Evolutionary conservation across 2,329 filamentous ascomycete genomes (phyloP).

Genomic region (Botrytis elliptica): DNA sequence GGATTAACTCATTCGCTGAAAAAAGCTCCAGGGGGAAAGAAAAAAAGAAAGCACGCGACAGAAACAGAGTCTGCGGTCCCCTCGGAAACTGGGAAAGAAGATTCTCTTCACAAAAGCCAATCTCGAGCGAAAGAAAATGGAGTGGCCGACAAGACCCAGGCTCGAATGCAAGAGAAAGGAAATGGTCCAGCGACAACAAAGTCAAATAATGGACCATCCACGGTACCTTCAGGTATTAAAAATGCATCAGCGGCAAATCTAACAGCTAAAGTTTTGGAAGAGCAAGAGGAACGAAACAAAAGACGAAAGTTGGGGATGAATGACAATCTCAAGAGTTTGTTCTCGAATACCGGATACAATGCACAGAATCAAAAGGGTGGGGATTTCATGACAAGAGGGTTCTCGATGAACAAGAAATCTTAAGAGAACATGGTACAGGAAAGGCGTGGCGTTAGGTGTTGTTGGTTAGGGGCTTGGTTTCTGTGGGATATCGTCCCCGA

Average conservation of each 20-base stretch:
- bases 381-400: constrained; percentile 61
- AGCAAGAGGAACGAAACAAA: constrained; percentile 82
- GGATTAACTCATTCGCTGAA: constrained; percentile 86
- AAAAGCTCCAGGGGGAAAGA: constrained; percentile 69
- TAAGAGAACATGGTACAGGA: background rate
- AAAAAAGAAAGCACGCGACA: constrained; percentile 67
- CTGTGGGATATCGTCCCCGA: background rate
- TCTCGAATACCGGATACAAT: constrained; percentile 46
- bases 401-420: constrained; percentile 47
- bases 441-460: background rate
- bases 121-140: constrained; percentile 32
- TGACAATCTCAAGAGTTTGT: constrained; percentile 55
- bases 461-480: background rate
- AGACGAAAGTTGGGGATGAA: constrained; percentile 64
- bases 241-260: constrained; percentile 82
- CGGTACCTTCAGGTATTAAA: constrained; percentile 63
- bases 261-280: constrained; percentile 81
- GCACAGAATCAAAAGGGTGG: constrained; percentile 43
- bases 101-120: constrained; percentile 30
- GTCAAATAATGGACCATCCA: constrained; percentile 38
- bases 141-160: constrained; percentile 30
- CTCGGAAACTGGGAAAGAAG: background rate
- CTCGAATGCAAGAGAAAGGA: constrained; percentile 33
- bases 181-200: constrained; percentile 24
- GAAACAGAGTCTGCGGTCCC: constrained; percentile 40